These are phyloP conservation scores for Hymenoscyphus linearis DNA, from an alignment of 2,329 filamentous ascomycete genomes.

Conservation along the genomic window DNA sequence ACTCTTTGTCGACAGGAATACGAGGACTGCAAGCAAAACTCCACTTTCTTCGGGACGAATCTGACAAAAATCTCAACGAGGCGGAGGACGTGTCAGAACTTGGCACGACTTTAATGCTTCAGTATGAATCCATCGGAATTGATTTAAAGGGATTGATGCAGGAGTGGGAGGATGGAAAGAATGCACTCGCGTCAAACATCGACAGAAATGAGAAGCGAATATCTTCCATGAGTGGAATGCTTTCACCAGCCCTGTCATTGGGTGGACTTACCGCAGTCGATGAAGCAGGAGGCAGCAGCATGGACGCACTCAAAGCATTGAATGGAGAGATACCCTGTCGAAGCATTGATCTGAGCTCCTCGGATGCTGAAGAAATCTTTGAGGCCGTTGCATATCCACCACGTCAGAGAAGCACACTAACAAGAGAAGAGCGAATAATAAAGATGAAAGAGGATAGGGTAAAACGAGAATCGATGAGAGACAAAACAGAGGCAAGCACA, in stretches of 20 bases:
- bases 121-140: slow-evolving; percentile 90
- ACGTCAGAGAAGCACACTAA: slow-evolving; percentile 63
- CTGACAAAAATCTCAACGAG: slow-evolving; percentile 70
- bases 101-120: slow-evolving; percentile 71
- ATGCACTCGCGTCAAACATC: slow-evolving; percentile 75
- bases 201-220: slow-evolving; percentile 71
- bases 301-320: slow-evolving; percentile 70
- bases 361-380: slow-evolving; percentile 74
- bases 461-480: slow-evolving; percentile 63
- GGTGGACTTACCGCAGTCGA: slow-evolving; percentile 60
- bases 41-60: slow-evolving; percentile 85
- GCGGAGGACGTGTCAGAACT: slow-evolving; percentile 69
- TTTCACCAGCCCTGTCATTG: slow-evolving; percentile 58
- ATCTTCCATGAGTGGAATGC: slow-evolving; percentile 50
- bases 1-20: slow-evolving; percentile 83
- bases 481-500: slow-evolving; percentile 73
- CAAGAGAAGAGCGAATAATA: slow-evolving; percentile 78
- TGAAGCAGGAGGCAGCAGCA: slow-evolving; percentile 45
- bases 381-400: slow-evolving; percentile 80
- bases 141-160: slow-evolving; percentile 77
- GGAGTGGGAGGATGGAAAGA: slow-evolving; percentile 83
- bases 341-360: slow-evolving; percentile 46
- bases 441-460: slow-evolving; percentile 86
- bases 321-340: slow-evolving; percentile 61
- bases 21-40: slow-evolving; percentile 91